Percentiles rank a stretch among this genome's conserved stretches.
These are phyloP conservation scores for Phaffia rhodozyma DNA, from an alignment of 1,284 basidiomycete genomes.

Conservation along the genomic window DNA sequence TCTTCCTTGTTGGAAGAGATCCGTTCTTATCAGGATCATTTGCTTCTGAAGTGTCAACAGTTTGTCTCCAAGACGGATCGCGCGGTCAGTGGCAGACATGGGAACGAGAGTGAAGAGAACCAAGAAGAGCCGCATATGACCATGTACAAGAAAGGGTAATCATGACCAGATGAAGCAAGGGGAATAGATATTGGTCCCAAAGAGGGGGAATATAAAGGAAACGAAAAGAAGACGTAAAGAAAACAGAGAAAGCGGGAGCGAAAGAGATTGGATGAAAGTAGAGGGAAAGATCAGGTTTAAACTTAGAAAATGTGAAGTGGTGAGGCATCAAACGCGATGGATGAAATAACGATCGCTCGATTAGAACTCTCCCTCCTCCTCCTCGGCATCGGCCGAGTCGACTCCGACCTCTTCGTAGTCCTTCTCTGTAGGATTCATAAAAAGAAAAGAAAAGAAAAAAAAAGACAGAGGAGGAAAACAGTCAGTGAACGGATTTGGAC, in stretches of 20 bases:
- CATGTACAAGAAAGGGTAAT: neutral
- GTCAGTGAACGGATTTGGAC: neutral
- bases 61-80: no score
- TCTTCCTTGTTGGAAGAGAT: no score
- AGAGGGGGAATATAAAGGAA: neutral
- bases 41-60: no score
- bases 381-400: constrained; percentile 71
- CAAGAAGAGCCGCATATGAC: constrained; percentile 2
- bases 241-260: neutral
- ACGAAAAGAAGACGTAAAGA: neutral
- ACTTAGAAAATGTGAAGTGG: no score
- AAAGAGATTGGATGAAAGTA: neutral
- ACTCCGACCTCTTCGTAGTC: constrained; percentile 92
- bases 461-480: neutral
- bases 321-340: neutral
- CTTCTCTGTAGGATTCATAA: constrained; percentile 81
- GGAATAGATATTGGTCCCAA: no score
- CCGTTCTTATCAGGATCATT: no score
- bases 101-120: no score
- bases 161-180: no score
- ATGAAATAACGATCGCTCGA: neutral
- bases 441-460: neutral
- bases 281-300: neutral
- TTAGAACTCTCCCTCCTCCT: constrained; percentile 59
- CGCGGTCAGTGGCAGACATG: no score